Base-by-base conservation (phyloP, 164 flowering plant genomes). In the Sextonia rubra region DNA sequence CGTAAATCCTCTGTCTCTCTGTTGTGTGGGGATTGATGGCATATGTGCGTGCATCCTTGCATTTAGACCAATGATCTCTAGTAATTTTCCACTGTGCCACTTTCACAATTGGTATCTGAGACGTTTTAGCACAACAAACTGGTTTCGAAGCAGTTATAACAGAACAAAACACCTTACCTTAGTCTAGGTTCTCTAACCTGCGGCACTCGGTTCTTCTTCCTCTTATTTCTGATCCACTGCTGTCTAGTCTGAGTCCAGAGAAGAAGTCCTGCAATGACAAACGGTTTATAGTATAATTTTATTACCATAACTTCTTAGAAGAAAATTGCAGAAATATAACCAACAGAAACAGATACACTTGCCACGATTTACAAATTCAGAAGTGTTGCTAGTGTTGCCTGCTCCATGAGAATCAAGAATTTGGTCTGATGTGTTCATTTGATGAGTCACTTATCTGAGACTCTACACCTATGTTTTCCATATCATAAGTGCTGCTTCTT, bases 341-440 rank as follows among this genome's bases (percentile, higher is more conserved):
- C 27, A 64, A 64, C 47, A 7, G 32, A 20, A 69, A 69, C 23
- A 44, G 56, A 58, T 47, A 47, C 67, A 77, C 86, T 84, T 84
- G 74, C 97, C 96, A 69, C 87, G 88, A 82, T 90, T 90, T 55
- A 86, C 82, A 79, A 90, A 90, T 37, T 92, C 97, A 60, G 87
- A 66, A 61, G 82, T 75, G 70, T 73, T 84, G 78, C 84, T 81
- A 12, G 78, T 74, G 78, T 84, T 77, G 69, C 79, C 78, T 64
- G 83, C 80, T 76, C 44, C 30, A 64, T 65, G 64, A 52, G 80
- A 79, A 72, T 77, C 83, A 56, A 76, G 80, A 58, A 75, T 74
- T 71, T 77, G 89, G 75, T 85, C 86, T 60, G 90, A 83, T 60
- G 82, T 78, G 75, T 90, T 86, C 61, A 87, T 80, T 80, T 18